Base-by-base conservation (phyloP, 1,139 yeast species). In the Sugiyamaella pinicola region DNA sequence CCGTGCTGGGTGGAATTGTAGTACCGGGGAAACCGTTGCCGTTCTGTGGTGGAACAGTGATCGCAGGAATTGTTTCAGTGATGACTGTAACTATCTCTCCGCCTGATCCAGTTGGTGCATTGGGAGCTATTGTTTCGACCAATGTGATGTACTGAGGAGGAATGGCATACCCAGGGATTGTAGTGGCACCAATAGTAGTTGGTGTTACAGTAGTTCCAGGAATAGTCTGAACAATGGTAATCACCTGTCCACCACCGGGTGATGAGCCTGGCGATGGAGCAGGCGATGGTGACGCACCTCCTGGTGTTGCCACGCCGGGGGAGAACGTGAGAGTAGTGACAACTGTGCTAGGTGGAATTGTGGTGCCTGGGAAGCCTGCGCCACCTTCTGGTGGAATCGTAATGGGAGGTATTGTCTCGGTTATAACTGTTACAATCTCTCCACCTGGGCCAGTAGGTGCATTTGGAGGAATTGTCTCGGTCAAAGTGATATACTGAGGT, bases 61-160 rank as follows among this genome's bases (percentile, higher is more conserved):
- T 35, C 9, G 61, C 59, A 26, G 65, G 57, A 5, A 53, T 45
- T 12, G 63, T 57, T 6, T 38, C 45, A 15, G 47, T 50, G 38
- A 47, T 46, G 10, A 46, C 49, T 10, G 49, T 46, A 10, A 46
- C 42, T 13, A 38, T 26, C 19, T 44, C 40, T 3, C 40, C 40
- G 9, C 40, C 40, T 3, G 42, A 26, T 8, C 37, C 34, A 4
- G 49, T 46, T 5, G 46, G 47, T 10, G 41, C 29, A 33, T 21
- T 40, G 18, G 42, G 35, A 33, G 41, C 33, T 4, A 42, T 29
- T 12, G 46, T 40, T 19, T 35, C 51, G n/a, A 47, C 26, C 26
- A 33, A 40, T 6, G 47, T 47, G 37, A 38, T 45, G 18, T 45
- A 45, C n/a, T 35, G 44, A 19, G 56, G 55, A 17, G 65, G 58